These are phyloP conservation scores for Gastrolobium villosum DNA, from an alignment of 306 rosid genomes.

Conservation along the genomic window DNA sequence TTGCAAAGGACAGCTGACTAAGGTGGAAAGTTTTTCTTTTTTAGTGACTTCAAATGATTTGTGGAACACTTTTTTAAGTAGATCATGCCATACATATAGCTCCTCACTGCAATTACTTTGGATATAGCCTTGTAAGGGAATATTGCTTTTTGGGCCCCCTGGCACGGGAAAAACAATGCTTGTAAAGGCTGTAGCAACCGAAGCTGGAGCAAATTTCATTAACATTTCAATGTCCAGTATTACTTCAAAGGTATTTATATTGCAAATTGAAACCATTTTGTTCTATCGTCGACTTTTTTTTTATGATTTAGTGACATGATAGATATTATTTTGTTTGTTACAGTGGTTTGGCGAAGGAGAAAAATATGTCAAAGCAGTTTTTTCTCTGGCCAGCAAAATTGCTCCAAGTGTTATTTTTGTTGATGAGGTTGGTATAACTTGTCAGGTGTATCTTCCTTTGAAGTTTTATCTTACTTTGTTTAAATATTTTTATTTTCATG, in stretches of 20 bases:
- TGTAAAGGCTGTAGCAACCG: slow-evolving; percentile 99
- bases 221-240: slow-evolving; percentile 97
- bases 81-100: slow-evolving; percentile 12
- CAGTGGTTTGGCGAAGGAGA: slow-evolving; percentile 99
- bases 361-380: slow-evolving; percentile 94
- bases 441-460: background rate
- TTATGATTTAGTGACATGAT: slow-evolving; percentile 30
- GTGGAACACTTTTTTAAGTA: slow-evolving; percentile 33
- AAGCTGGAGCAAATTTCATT: slow-evolving; percentile 98
- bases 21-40: slow-evolving; percentile 60
- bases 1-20: slow-evolving; percentile 93
- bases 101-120: slow-evolving; percentile 38
- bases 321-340: slow-evolving; percentile 45
- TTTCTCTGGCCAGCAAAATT: slow-evolving; percentile 96
- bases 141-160: slow-evolving; percentile 97
- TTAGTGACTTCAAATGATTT: slow-evolving; percentile 27
- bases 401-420: slow-evolving; percentile 96
- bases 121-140: slow-evolving; percentile 97
- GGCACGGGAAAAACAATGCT: slow-evolving; percentile 99
- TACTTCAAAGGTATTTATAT: slow-evolving; percentile 81
- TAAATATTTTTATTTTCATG: slow-evolving; percentile 1
- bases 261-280: slow-evolving; percentile 2
- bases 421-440: slow-evolving; percentile 78
- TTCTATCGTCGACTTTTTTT: slow-evolving; percentile 25
- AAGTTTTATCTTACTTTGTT: background rate